phyloP scores from a whole-genome alignment of 768 basidiomycete genomes.

The Hypsizygus marmoreus region DNA sequence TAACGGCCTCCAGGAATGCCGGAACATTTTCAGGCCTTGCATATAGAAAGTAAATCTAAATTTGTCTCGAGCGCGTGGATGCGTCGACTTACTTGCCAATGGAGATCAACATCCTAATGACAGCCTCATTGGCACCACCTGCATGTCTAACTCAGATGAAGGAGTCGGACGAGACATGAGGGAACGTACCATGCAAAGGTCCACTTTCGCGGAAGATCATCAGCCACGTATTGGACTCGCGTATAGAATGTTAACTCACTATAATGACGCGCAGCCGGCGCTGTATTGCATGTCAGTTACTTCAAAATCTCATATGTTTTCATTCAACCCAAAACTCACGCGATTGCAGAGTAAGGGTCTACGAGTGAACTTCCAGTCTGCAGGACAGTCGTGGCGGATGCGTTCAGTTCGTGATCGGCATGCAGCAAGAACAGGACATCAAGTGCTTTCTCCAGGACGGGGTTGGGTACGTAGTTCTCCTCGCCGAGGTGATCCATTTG shows the following conservation, averaged over 20 bases:
- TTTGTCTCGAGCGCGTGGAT: too few relatives aligned
- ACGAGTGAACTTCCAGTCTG: slow-evolving; percentile 89
- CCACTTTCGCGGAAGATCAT: slow-evolving; percentile 43
- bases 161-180: neutral
- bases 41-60: neutral
- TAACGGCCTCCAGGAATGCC: slow-evolving; percentile 83
- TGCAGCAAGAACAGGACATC: slow-evolving; percentile 88
- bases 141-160: slow-evolving; percentile 11
- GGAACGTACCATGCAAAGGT: slow-evolving; percentile 61
- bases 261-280: slow-evolving; percentile 86
- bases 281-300: slow-evolving; percentile 32
- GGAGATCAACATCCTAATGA: slow-evolving; percentile 89
- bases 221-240: neutral
- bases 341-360: slow-evolving; percentile 86
- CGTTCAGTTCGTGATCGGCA: slow-evolving; percentile 91
- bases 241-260: slow-evolving; percentile 49
- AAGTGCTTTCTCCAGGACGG: slow-evolving; percentile 83
- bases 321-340: slow-evolving; percentile 42
- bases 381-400: slow-evolving; percentile 81
- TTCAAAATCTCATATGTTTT: neutral
- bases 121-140: slow-evolving; percentile 92
- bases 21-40: slow-evolving; percentile 80
- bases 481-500: slow-evolving; percentile 85
- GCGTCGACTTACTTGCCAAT: slow-evolving; percentile 67
- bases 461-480: slow-evolving; percentile 76